Percentiles rank a stretch among this genome's conserved stretches.
Conservation (phyloP, 139 green algal genomes). For the Pedinophyceae sp. region DNA sequence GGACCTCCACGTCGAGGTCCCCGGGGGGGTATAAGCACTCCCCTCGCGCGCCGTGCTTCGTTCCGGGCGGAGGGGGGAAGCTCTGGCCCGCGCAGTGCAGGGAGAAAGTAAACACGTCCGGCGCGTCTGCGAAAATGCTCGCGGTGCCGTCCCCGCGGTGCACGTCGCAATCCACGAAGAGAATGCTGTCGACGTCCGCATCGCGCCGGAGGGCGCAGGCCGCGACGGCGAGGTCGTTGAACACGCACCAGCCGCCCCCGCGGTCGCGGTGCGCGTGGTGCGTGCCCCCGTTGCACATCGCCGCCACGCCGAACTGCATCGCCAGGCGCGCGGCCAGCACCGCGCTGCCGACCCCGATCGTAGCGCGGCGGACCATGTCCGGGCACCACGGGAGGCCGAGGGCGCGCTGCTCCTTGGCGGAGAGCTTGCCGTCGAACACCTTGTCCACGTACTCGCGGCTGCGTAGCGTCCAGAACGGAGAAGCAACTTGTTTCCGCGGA, state of each 20-base stretch:
- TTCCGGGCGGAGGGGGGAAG: neutral
- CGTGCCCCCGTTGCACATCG: constrained; percentile 38
- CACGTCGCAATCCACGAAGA: constrained; percentile 25
- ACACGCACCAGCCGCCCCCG: constrained; percentile 14
- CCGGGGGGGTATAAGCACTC: constrained; percentile 24
- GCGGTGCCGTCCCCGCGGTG: constrained; percentile 26
- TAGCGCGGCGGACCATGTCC: constrained; percentile 23
- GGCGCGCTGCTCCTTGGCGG: too few species aligned
- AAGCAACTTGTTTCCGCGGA: too few species aligned
- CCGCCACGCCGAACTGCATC: constrained; percentile 24
- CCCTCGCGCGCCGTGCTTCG: neutral
- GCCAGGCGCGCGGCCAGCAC: constrained; percentile 29
- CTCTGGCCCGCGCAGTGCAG: constrained; percentile 27
- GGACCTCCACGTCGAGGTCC: constrained; percentile 25
- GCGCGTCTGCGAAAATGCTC: constrained; percentile 17
- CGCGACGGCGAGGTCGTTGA: constrained; percentile 10
- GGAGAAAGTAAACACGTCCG: constrained; percentile 32
- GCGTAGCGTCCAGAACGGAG: too few species aligned
- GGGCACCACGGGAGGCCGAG: constrained; percentile 34
- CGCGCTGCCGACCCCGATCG: constrained; percentile 25
- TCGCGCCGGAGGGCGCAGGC: constrained; percentile 14
- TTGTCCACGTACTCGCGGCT: constrained; percentile 3
- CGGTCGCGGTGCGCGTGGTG: constrained; percentile 30
- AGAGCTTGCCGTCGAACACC: neutral
- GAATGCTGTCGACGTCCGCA: constrained; percentile 3